phyloP scores from a whole-genome alignment of 768 basidiomycete genomes.

The Lactifluus rugatus region DNA sequence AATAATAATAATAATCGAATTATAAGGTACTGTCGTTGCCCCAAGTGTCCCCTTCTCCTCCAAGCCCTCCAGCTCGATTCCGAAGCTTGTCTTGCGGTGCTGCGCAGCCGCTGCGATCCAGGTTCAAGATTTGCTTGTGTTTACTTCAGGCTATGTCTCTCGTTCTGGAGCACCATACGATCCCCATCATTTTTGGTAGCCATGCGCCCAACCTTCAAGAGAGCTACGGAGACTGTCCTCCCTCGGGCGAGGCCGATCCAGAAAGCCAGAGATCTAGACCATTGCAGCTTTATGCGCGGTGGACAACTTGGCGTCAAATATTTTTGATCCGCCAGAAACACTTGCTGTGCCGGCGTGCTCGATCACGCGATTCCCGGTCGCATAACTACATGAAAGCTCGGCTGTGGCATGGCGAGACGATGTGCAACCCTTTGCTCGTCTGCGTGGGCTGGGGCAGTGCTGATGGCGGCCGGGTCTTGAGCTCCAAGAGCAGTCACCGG shows the following conservation, averaged over 20 bases:
- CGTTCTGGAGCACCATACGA: neutral
- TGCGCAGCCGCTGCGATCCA: neutral
- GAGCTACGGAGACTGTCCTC: neutral
- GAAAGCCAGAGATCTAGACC: conserved; percentile 5
- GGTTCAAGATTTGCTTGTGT: no score
- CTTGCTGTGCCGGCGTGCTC: neutral
- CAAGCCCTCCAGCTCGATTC: neutral
- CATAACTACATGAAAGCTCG: neutral
- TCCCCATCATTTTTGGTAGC: neutral
- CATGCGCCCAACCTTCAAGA: neutral
- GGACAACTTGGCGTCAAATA: neutral
- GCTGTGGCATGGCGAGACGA: neutral
- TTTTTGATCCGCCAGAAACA: neutral
- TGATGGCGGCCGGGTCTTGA: neutral
- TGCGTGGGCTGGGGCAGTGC: neutral
- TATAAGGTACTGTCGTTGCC: neutral
- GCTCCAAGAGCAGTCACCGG: neutral
- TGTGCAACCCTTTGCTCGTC: neutral
- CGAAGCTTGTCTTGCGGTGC: no score
- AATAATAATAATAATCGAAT: neutral
- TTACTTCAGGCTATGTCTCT: neutral
- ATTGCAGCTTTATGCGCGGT: neutral
- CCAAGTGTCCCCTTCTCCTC: neutral
- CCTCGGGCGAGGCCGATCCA: neutral
- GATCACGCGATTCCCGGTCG: neutral